Conservation (phyloP, 1,139 yeast genomes). For the Saccharomyces hybrid region DNA sequence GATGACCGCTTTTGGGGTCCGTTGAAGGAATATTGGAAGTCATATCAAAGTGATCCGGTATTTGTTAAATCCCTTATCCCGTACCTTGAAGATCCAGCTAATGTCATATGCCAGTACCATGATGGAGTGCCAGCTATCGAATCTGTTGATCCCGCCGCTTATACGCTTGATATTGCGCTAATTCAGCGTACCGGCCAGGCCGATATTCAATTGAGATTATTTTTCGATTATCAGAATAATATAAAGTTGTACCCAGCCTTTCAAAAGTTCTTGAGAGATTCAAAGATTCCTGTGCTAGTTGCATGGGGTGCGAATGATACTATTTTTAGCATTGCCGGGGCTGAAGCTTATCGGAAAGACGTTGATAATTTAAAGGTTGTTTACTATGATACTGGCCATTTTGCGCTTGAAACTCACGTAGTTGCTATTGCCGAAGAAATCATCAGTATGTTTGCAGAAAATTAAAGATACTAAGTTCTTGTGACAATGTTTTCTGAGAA, state of each 20-base stretch:
- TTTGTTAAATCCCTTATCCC: not conserved
- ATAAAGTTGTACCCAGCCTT: conserved; percentile 35
- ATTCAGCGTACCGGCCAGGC: conserved; percentile 28
- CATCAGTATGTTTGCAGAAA: conserved; percentile 3
- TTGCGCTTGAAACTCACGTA: conserved; percentile 35
- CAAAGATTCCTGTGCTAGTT: conserved; percentile 36
- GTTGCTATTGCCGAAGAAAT: conserved; percentile 31
- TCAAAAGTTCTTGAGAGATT: conserved; percentile 33
- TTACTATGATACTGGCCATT: conserved; percentile 37
- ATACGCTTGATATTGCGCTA: conserved; percentile 31
- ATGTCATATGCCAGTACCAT: not conserved
- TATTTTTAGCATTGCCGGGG: conserved; percentile 35
- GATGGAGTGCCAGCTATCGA: conserved; percentile 18
- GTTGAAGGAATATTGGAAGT: conserved; percentile 32
- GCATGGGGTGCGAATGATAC: conserved; percentile 41
- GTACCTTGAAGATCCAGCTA: not conserved
- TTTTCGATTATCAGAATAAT: conserved; percentile 36
- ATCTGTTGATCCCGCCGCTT: conserved; percentile 33
- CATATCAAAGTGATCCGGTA: conserved; percentile 13
- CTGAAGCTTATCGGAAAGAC: conserved; percentile 36
- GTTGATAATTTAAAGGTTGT: conserved; percentile 27
- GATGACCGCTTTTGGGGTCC: conserved; percentile 36
- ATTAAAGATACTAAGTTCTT: not conserved
- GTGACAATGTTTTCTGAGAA: not conserved
- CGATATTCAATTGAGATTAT: conserved; percentile 33